Base-by-base conservation (phyloP, 495 filamentous ascomycete species). In the Xylaria castorea region DNA sequence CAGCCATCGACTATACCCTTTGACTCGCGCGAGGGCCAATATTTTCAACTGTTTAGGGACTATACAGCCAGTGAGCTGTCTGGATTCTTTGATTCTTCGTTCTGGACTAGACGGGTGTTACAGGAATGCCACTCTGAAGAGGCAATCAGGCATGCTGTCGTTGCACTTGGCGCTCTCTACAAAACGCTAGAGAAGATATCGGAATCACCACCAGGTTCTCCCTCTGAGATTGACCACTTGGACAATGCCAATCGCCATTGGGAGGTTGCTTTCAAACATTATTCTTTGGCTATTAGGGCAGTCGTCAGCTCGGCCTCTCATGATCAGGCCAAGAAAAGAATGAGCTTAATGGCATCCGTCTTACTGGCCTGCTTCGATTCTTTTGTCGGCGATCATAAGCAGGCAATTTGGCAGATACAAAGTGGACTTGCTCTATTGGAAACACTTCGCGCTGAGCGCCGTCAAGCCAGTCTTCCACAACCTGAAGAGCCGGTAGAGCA, bases 111-210 rank as follows among this genome's bases (percentile, higher is more conserved):
- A 57, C 83, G 80, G 18, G 83, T 92, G 14, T 79, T 91, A 44
- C 88, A 90, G 76, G 88, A 89, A 72, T 89, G 88, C 51, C 85
- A 89, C 61, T 85, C 85, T 20, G 88, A 91, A 76, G 83, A 90
- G 5, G 84, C 88, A 5, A 89, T 93, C 55, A 85, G 88, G 30
- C 90, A 93, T 78, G 89, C 91, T 9, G 85, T 91, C 1, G 83
- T 92, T 18, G 91, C 90, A 50, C 80, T 93, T 34, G 88, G 89
- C 61, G 88, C 89, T 1, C 80, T 91, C 32, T 91, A 92, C 71
- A 88, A 91, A 74, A 88, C 87, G 3, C 79, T 91, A 57, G 83
- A 87, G 79, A 85, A 85, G 79, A 79, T 83, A 66, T 80, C 83
- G 71, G 83, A 87, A 76, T 82, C 86, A n/a, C 83, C 83, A 22